These are phyloP conservation scores for Punctularia strigosozonata DNA, from an alignment of 768 basidiomycete species.

Conservation along the genomic window DNA sequence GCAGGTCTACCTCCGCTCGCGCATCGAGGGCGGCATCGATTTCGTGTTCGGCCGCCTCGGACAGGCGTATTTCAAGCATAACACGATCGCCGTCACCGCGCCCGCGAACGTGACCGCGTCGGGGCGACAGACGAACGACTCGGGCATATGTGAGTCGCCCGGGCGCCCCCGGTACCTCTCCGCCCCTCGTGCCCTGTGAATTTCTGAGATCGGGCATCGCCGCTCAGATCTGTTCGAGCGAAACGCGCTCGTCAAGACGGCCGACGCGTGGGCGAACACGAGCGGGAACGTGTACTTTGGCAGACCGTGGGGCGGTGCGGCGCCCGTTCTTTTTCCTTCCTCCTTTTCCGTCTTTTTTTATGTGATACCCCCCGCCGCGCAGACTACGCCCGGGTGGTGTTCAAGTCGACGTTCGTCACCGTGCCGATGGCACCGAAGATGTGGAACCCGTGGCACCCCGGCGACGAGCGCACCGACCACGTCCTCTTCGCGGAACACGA, in stretches of 20 bases:
- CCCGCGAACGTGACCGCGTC: constrained; percentile 37
- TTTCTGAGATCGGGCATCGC: background rate
- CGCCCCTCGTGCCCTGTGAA: background rate
- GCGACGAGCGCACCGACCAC: constrained; percentile 25
- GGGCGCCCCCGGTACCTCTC: background rate
- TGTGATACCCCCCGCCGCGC: constrained; percentile 1
- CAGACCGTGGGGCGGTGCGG: constrained; percentile 34
- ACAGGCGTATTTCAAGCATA: constrained; percentile 35
- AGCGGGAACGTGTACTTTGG: constrained; percentile 30
- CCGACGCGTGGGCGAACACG: constrained; percentile 24
- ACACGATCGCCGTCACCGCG: constrained; percentile 33
- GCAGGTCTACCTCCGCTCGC: constrained; percentile 30
- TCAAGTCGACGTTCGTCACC: constrained; percentile 31
- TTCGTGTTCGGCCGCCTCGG: constrained; percentile 36
- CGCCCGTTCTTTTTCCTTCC: too few species aligned
- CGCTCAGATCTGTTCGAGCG: constrained; percentile 30
- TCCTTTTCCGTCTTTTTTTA: background rate
- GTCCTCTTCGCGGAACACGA: constrained; percentile 24
- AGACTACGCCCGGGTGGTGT: constrained; percentile 39
- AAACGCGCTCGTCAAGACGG: constrained; percentile 30
- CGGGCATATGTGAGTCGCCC: constrained; percentile 28
- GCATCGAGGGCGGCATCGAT: constrained; percentile 39
- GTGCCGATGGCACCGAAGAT: constrained; percentile 28
- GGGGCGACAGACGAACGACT: constrained; percentile 32
- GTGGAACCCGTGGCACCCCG: constrained; percentile 35